phyloP scores from a whole-genome alignment of 306 rosid species.

The Sophora flavescens region DNA sequence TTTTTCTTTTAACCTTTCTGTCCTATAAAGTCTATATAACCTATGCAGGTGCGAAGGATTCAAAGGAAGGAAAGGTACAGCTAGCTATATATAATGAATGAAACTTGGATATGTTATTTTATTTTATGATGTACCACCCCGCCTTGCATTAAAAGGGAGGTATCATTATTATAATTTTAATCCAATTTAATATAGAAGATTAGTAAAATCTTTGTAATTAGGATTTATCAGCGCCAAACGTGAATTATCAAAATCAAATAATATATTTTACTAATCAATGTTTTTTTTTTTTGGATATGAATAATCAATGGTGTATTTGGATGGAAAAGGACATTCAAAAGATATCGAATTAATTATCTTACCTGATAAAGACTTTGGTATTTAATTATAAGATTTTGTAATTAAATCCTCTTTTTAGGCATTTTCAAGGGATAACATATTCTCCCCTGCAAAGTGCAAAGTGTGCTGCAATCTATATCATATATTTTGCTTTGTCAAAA shows the following conservation, averaged over 20 bases:
- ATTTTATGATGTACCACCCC: not conserved
- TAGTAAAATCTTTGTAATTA: not conserved
- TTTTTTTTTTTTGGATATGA: too few relatives aligned
- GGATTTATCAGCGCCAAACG: not conserved
- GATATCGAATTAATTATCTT: too few relatives aligned
- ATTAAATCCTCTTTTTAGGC: too few relatives aligned
- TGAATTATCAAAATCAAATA: not conserved
- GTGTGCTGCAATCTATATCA: too few relatives aligned
- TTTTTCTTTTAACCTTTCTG: not conserved
- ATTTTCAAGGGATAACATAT: too few relatives aligned
- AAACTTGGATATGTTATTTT: not conserved
- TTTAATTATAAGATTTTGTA: too few relatives aligned
- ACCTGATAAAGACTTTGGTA: too few relatives aligned
- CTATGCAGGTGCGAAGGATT: conserved; percentile 48
- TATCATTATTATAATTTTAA: not conserved
- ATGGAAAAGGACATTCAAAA: too few relatives aligned
- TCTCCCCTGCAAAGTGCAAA: too few relatives aligned
- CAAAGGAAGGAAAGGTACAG: conserved; percentile 43
- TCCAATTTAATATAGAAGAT: not conserved
- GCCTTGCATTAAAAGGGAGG: conserved; percentile 38
- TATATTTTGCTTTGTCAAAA: too few relatives aligned
- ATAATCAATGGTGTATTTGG: too few relatives aligned
- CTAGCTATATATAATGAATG: not conserved
- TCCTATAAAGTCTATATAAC: conserved; percentile 24
- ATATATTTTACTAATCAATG: too few relatives aligned